Conservation (phyloP, 352 stramenopile species). For the Pythium chondricola region DNA sequence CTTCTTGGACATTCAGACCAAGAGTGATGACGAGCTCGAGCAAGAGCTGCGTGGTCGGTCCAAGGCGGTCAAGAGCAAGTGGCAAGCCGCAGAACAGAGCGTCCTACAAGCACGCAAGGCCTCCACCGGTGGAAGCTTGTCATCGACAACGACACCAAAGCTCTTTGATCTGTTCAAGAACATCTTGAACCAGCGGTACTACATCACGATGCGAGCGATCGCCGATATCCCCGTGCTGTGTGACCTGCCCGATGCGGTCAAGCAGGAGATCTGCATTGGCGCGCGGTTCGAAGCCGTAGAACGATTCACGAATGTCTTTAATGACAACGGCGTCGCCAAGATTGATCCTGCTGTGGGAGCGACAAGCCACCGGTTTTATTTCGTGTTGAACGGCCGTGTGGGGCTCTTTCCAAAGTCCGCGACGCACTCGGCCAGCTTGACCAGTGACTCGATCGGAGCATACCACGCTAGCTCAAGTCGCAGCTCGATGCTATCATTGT, state of each 20-base stretch:
- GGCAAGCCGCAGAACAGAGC: conserved; percentile 39
- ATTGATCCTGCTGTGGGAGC: background rate
- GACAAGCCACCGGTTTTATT: conserved; percentile 28
- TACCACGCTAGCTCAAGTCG: background rate
- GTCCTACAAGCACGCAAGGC: conserved; percentile 3
- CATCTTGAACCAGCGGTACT: conserved; percentile 58
- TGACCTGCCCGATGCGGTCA: conserved; percentile 28
- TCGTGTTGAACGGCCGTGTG: conserved; percentile 43
- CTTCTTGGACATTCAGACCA: conserved; percentile 29
- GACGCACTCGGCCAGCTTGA: background rate
- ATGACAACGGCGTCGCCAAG: conserved; percentile 20
- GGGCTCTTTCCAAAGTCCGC: conserved; percentile 23
- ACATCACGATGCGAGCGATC: conserved; percentile 48
- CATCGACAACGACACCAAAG: conserved; percentile 23
- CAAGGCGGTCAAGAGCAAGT: conserved; percentile 35
- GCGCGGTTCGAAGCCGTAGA: conserved; percentile 57
- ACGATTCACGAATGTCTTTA: conserved; percentile 36
- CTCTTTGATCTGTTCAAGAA: conserved; percentile 64
- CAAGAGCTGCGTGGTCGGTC: conserved; percentile 33
- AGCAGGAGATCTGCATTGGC: conserved; percentile 37
- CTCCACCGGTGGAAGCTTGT: background rate
- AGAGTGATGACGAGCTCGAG: conserved; percentile 44
- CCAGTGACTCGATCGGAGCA: background rate
- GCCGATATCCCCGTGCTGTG: conserved; percentile 40
- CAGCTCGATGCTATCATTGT: background rate